Conservation (phyloP, 2,329 filamentous ascomycete species). For the Ophiostoma australiae region DNA sequence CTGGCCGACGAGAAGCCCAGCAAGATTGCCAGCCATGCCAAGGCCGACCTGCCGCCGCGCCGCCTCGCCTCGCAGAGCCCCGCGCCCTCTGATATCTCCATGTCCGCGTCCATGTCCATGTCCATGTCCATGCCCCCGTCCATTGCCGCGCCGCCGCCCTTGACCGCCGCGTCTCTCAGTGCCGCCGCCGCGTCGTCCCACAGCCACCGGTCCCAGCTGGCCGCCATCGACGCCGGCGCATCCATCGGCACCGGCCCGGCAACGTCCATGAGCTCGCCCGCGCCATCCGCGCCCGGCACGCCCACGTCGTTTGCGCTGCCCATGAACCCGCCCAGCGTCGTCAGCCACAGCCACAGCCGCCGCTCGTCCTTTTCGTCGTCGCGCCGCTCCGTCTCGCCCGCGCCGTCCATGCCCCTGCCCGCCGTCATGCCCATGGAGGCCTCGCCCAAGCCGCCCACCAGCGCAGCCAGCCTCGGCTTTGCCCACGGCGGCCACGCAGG, state of each 20-base stretch:
- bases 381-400: conserved; percentile 84
- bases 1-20: background rate
- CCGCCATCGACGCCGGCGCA: conserved; percentile 48
- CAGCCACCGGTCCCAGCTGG: conserved; percentile 61
- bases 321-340: conserved; percentile 89
- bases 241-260: conserved; percentile 41
- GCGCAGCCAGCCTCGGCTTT: conserved; percentile 30
- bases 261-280: conserved; percentile 61
- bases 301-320: conserved; percentile 83
- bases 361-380: conserved; percentile 89
- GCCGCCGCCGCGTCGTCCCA: conserved; percentile 34
- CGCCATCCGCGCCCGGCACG: conserved; percentile 86
- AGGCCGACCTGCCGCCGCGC: conserved; percentile 83
- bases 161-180: conserved; percentile 12
- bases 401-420: conserved; percentile 86
- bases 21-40: conserved; percentile 18
- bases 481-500: conserved; percentile 28
- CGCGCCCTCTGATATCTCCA: conserved; percentile 70
- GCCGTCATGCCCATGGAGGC: conserved; percentile 92
- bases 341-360: conserved; percentile 86
- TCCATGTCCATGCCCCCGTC: no score
- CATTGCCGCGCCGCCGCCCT: background rate
- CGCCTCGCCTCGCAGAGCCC: conserved; percentile 89
- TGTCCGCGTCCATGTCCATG: no score
- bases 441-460: conserved; percentile 70